phyloP scores from a whole-genome alignment of 768 basidiomycete species.

The Suillus hirtellus region DNA sequence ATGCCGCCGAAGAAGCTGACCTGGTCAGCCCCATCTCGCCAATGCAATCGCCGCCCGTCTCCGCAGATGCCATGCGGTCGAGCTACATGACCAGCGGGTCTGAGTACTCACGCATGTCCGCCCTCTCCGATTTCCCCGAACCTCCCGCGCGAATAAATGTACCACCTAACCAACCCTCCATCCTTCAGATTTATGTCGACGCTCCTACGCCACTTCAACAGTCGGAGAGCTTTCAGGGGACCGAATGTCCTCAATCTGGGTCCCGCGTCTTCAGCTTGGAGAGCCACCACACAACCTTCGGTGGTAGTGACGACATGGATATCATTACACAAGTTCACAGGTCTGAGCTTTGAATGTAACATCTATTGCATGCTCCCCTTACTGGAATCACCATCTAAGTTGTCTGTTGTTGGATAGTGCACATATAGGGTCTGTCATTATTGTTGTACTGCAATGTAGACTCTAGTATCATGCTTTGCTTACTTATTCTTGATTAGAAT shows the following conservation, averaged over 20 bases:
- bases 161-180: slow-evolving; percentile 37
- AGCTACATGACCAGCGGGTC: slow-evolving; percentile 66
- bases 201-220: slow-evolving; percentile 6
- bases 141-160: slow-evolving; percentile 45
- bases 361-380: neutral
- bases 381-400: neutral
- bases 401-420: neutral
- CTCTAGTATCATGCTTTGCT: neutral
- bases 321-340: slow-evolving; percentile 19
- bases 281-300: slow-evolving; percentile 27
- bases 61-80: slow-evolving; percentile 39
- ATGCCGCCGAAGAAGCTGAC: slow-evolving; percentile 11
- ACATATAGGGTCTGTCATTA: neutral
- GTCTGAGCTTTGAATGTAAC: slow-evolving; percentile 15
- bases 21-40: slow-evolving; percentile 20
- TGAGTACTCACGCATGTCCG: slow-evolving; percentile 61
- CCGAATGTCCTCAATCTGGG: slow-evolving; percentile 8
- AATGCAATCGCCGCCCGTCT: slow-evolving; percentile 23
- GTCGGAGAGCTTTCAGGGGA: neutral
- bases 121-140: slow-evolving; percentile 69
- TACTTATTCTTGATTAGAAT: slow-evolving; percentile 1
- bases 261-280: slow-evolving; percentile 15
- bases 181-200: slow-evolving; percentile 48
- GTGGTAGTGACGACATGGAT: slow-evolving; percentile 27
- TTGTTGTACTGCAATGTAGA: neutral